Base-by-base conservation (phyloP, 768 basidiomycete genomes). In the Suillus weaverae region DNA sequence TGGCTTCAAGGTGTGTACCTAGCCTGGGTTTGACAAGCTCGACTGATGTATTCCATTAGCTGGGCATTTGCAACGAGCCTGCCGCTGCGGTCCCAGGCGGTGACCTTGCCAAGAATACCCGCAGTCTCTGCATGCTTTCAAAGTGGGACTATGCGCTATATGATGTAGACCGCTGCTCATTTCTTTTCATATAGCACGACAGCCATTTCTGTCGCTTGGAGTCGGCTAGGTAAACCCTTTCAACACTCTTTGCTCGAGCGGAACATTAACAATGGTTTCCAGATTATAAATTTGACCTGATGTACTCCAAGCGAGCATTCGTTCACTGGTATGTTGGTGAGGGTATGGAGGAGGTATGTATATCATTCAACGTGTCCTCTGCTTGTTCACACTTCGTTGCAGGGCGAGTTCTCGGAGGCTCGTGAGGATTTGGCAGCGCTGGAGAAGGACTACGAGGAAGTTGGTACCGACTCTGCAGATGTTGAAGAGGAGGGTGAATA, bases 281-380 rank as follows among this genome's bases (percentile, higher is more conserved):
- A 87, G 97, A 99, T 80, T 90, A 97, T 84, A 99, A 99, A 80
- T 99, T 99, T 78, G 97, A 99, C 76, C 86, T 99, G 71, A 88
- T 99, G 79, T 99, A 97, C 84, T 96, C 95, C 67, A 97, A 94
- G 78, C 92, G 92, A 77, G 93, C 93, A 56, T 94, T 94, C 68
- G 90, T 92, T 32, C 90, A 92, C 77, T 92, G 94, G 95, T 97
- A 96, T 73, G 96, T 97, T 67, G 96, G 96, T 75, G 96, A 99
- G 81, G 97, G 97, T 83, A 98, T 99, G 97, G 97, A 98, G 77
- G 97, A 99, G 84, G 86, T 82, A 66, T 38, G 76, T 68, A 10
- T 9, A 60, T 59, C 62, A 20, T 41, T 68, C 20, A 48, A 43
- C 35, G 62, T 50, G 10, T 22, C 16, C 64, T 22, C 13, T 10